Percentiles rank a stretch among this genome's conserved stretches.
Conservation (phyloP, 495 filamentous ascomycete genomes). For the Jackrogersella minutella region DNA sequence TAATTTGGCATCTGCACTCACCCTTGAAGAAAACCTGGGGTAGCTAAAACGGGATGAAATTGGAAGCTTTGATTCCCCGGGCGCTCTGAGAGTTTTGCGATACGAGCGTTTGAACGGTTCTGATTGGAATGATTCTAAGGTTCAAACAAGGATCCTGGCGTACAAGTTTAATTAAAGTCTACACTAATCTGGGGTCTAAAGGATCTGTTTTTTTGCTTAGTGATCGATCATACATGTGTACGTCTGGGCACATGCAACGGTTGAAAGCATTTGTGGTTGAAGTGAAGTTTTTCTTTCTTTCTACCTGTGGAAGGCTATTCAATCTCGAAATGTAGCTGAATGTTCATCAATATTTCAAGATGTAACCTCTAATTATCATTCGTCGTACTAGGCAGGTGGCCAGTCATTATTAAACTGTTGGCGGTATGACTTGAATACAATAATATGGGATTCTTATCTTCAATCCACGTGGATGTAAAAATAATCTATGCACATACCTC, state of each 20-base stretch:
- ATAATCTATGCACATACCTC: background rate
- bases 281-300: too few relatives aligned
- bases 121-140: constrained; percentile 33
- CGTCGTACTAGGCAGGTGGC: too few relatives aligned
- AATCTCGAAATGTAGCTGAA: too few relatives aligned
- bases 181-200: constrained; percentile 27
- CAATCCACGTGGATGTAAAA: background rate
- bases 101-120: constrained; percentile 3
- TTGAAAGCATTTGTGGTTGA: too few relatives aligned
- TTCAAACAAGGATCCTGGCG: constrained; percentile 26
- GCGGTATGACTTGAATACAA: too few relatives aligned
- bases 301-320: too few relatives aligned
- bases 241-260: too few relatives aligned
- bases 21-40: constrained; percentile 36
- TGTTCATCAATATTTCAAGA: too few relatives aligned
- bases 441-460: background rate
- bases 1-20: constrained; percentile 36
- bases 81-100: constrained; percentile 21
- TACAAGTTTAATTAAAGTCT: constrained; percentile 36
- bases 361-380: too few relatives aligned
- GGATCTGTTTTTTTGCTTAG: constrained; percentile 1
- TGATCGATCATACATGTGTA: too few relatives aligned
- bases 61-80: constrained; percentile 22
- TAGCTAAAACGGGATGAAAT: constrained; percentile 17
- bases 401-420: too few relatives aligned